phyloP scores from a whole-genome alignment of 164 flowering plant genomes.

The Dillenia suffruticosa region DNA sequence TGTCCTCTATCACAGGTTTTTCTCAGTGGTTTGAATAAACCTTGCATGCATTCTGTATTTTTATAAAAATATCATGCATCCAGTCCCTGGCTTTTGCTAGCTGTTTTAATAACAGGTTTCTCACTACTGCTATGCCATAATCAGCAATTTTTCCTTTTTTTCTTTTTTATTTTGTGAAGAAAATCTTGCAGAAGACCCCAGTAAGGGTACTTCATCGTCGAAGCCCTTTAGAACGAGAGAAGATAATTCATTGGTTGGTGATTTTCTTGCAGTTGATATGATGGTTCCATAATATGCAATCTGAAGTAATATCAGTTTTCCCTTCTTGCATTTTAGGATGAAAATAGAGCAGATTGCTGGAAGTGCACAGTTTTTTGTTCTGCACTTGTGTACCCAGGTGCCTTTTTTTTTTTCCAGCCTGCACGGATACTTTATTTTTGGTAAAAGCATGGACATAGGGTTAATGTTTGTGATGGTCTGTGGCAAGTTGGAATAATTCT shows the following conservation, averaged over 20 bases:
- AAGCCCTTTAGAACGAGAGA: conserved; percentile 91
- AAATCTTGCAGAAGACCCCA: conserved; percentile 80
- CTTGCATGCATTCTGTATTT: too few species aligned
- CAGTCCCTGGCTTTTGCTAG: too few species aligned
- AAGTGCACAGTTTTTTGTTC: conserved; percentile 71
- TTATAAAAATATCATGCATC: too few species aligned
- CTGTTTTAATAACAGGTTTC: neutral
- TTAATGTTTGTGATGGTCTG: too few species aligned
- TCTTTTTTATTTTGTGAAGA: conserved; percentile 28
- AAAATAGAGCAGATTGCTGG: conserved; percentile 65
- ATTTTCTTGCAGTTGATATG: neutral
- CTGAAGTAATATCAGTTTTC: conserved; percentile 6
- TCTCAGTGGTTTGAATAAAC: too few species aligned
- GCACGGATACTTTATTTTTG: too few species aligned
- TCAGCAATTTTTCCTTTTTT: neutral
- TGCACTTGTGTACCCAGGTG: conserved; percentile 97
- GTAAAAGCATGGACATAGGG: too few species aligned
- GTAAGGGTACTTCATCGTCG: conserved; percentile 95
- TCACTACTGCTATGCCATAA: neutral
- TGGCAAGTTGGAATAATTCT: too few species aligned
- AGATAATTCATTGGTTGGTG: conserved; percentile 78
- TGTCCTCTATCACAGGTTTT: too few species aligned
- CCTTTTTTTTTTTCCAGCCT: neutral
- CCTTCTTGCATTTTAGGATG: conserved; percentile 53
- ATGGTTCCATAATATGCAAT: neutral